Evolutionary conservation across 805 yeast genomes (phyloP), one percentile per base, ranked within the genome.

Genomic region (Candida succiphila): DNA sequence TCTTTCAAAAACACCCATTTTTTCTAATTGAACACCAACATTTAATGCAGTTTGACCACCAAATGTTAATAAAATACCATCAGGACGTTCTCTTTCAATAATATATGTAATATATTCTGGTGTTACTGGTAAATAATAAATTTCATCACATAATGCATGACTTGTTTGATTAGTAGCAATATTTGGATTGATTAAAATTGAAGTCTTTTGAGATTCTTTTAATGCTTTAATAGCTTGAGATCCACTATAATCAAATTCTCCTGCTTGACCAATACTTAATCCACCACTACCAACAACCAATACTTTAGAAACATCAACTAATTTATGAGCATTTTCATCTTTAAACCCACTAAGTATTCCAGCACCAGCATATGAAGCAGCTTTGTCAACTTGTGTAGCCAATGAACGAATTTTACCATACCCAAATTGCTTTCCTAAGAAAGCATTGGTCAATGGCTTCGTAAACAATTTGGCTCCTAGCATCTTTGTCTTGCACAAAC

Each of bases 41-140:
- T 88, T 92, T 50, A 92, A 71, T 43, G 82, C 98, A 23, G 99
- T 92, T 67, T 92, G 99, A 45, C 99, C 99, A 52, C 99, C 99
- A 58, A 92, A 92, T 4, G 98, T 89, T 54, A 89, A 72, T 53
- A 89, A 68, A 36, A 92, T 88, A 30, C 96, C 97, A 61, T 92
- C 97, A 27, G 98, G 98, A 47, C 76, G 75, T 65, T 92, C 99
- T 44, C 94, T 78, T 63, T 92, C 95, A 44, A 92, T 89, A 52
- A 92, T 85, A 59, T 92, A 84, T 29, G 88, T 83, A 47, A 92
- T 87, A 60, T 89, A 92, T 57, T 92, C 98, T 15, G 97, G 83
- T 26, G 97, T 92, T 32, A 92, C 97, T 13, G 98, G 98, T 39
- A 92, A 70, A 60, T 81, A 89, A 65, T 89, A 89, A 41, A 92